Conservation (phyloP, 176 grass and related monocot genomes). For the Oryza coarctata region DNA sequence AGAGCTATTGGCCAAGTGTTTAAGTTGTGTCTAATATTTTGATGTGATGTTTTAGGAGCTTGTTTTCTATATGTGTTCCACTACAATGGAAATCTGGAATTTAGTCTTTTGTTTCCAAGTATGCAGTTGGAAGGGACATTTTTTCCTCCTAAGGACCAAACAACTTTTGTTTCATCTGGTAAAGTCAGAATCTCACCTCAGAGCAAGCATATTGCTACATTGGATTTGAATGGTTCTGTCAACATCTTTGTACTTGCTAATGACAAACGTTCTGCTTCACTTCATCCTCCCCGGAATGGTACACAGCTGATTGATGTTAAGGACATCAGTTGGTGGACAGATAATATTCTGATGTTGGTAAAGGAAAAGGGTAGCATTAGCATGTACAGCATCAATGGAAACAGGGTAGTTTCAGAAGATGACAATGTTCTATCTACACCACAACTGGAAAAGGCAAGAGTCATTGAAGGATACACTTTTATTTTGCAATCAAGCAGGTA, state of each 20-base stretch:
- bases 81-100: slow-evolving; percentile 42
- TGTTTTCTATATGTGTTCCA: slow-evolving; percentile 58
- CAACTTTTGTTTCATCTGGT: slow-evolving; percentile 44
- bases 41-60: slow-evolving; percentile 56
- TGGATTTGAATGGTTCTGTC: slow-evolving; percentile 78
- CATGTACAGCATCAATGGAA: slow-evolving; percentile 66
- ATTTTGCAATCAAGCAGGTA: slow-evolving; percentile 66
- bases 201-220: slow-evolving; percentile 62
- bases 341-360: slow-evolving; percentile 73
- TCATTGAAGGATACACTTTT: slow-evolving; percentile 61
- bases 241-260: slow-evolving; percentile 60
- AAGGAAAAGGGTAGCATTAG: slow-evolving; percentile 50
- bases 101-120: slow-evolving; percentile 53
- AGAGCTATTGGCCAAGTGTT: slow-evolving; percentile 2
- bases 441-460: slow-evolving; percentile 65
- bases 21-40: slow-evolving; percentile 41
- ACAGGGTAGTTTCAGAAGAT: slow-evolving; percentile 54
- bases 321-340: slow-evolving; percentile 90
- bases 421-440: slow-evolving; percentile 60
- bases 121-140: slow-evolving; percentile 60
- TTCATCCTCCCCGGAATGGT: slow-evolving; percentile 44
- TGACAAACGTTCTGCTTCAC: slow-evolving; percentile 42
- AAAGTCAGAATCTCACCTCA: slow-evolving; percentile 90
- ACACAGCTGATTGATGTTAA: slow-evolving; percentile 50
- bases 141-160: slow-evolving; percentile 51